phyloP scores from a whole-genome alignment of 2,329 filamentous ascomycete species.

The Botrytis deweyae region DNA sequence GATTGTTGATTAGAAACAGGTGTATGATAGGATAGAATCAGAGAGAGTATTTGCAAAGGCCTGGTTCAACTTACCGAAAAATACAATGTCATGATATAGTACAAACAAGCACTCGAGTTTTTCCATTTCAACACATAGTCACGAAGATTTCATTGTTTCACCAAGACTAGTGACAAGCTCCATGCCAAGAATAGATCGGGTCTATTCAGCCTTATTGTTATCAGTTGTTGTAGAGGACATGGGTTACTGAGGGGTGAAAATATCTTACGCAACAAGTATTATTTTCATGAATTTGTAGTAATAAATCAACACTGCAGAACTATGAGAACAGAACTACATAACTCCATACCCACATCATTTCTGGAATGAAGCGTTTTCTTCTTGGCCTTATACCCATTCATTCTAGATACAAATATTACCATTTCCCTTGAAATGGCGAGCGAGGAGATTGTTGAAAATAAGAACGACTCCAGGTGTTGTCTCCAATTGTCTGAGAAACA shows the following conservation, averaged over 20 bases:
- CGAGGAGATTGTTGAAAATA: not conserved
- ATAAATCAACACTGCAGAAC: not conserved
- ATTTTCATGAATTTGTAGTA: not conserved
- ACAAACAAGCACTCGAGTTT: not conserved
- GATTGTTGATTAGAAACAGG: not conserved
- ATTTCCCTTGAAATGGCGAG: not conserved
- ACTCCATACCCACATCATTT: not conserved
- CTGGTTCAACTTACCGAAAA: not conserved
- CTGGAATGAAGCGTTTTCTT: not conserved
- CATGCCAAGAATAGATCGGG: not conserved
- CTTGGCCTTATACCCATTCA: not conserved
- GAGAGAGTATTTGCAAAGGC: fast-evolving
- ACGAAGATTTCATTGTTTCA: not conserved
- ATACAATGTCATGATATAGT: fast-evolving
- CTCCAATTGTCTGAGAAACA: not conserved
- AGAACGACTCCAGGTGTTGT: not conserved
- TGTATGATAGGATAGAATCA: not conserved
- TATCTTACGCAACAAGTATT: not conserved
- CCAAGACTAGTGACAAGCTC: not conserved
- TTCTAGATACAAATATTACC: not conserved
- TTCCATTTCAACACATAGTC: not conserved
- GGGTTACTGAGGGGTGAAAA: too few species aligned
- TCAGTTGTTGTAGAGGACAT: not conserved
- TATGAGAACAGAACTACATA: not conserved
- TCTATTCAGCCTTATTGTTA: not conserved